A percentile compares a stretch with the other conserved stretches of the same genome.
phyloP scores from a whole-genome alignment of 139 green algal genomes.

The Closterium sp. region DNA sequence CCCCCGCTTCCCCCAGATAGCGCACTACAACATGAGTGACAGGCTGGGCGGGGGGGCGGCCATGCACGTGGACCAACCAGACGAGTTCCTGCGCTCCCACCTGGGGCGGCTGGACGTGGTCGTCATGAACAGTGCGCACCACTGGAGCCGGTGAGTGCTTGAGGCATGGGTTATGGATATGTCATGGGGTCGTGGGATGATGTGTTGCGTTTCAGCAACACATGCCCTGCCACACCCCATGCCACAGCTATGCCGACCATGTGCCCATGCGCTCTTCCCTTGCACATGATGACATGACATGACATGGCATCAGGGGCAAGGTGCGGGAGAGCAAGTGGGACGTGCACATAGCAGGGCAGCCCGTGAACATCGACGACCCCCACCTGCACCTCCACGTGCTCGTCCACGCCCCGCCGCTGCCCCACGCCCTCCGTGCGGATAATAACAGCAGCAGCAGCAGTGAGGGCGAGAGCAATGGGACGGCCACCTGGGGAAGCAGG shows the following conservation, averaged over 20 bases:
- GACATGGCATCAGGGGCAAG: neutral
- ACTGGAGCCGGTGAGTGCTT: conserved; percentile 8
- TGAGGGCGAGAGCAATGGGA: neutral
- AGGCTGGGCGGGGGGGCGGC: neutral
- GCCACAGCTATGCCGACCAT: no score
- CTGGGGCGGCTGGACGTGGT: conserved; percentile 6
- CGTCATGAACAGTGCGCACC: conserved; percentile 24
- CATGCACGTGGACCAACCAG: conserved; percentile 1
- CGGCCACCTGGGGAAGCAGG: neutral
- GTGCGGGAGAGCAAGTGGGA: neutral
- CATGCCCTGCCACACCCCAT: no score
- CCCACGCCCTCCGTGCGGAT: neutral
- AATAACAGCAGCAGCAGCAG: neutral
- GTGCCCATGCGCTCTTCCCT: no score
- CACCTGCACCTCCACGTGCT: neutral
- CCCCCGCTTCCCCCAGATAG: neutral
- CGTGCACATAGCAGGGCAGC: neutral
- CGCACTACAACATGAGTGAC: neutral
- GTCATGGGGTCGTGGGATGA: no score
- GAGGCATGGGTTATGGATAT: no score
- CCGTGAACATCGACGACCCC: neutral
- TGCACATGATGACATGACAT: no score
- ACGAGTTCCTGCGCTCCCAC: neutral
- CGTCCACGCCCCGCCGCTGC: neutral
- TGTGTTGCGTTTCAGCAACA: no score